Base-by-base conservation (phyloP, 805 yeast species). In the Kregervanrija fluxuum region DNA sequence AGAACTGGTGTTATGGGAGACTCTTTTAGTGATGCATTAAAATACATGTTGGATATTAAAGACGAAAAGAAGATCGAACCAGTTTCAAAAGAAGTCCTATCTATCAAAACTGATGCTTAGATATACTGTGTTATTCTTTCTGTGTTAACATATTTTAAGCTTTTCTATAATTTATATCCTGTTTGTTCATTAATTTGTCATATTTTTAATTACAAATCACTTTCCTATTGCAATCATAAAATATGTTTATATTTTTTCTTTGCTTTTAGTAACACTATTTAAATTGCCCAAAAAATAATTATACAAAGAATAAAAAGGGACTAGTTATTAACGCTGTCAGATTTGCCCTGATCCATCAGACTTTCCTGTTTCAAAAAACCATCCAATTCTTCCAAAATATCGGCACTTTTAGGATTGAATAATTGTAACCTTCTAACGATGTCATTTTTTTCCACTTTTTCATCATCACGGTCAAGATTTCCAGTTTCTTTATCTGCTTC, bases 1-100 rank as follows among this genome's bases (percentile, higher is more conserved):
- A 83, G 96, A 70, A 54, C 62, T 33, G 32, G 38, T 9, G 64
- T 66, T 2, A 57, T 68, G 44, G 95, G 96, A 37, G 90, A 85
- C 59, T 57, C 80, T 31, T 58, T 78, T 9, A 46, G 58, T n/a
- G 76, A 80, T 56, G 76, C 81, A 17, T 44, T 79, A 42, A 65
- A 73, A 47, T 83, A 86, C 63, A 71, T 87, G 43, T 42, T 79
- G 31, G 69, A 70, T 45, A 86, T 88, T 16, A 44, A 51, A 11
- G 50, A 52, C 9, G 31, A 41, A 8, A 14, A 35, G 8, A 30
- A 33, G 35, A 40, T 11, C n/a, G 9, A 16, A 35, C 38, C 38
- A 14, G 17, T 11, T 35, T 35, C 8, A 15, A 28, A 14, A 16
- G 38, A 16, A 12, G 14, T 11, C 9, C 8, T 8, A 8, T 22